These are phyloP conservation scores for Linum usitatissimum DNA, from an alignment of 345 rosid genomes.

Conservation along the genomic window DNA sequence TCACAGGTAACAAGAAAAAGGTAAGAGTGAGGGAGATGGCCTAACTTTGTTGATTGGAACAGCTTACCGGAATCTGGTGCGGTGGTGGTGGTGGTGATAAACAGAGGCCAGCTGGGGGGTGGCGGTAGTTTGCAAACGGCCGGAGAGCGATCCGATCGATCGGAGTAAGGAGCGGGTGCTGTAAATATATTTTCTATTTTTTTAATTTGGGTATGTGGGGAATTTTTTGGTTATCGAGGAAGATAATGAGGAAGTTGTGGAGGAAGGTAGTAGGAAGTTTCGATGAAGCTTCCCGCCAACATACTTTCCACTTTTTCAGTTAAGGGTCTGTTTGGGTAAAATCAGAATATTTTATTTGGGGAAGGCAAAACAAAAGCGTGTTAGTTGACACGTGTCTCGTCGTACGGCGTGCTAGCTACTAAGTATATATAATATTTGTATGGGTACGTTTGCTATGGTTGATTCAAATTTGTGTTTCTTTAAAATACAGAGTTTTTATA, in stretches of 20 bases:
- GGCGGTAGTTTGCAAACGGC: not conserved
- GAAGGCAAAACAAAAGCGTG: not conserved
- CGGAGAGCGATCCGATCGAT: not conserved
- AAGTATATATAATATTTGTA: too few species aligned
- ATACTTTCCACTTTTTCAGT: not conserved
- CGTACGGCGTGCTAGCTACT: not conserved
- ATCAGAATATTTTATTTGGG: not conserved
- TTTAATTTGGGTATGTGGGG: not conserved
- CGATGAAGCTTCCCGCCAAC: not conserved
- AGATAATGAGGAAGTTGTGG: not conserved
- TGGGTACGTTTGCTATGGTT: too few species aligned
- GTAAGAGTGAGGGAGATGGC: too few species aligned
- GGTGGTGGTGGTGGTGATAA: not conserved
- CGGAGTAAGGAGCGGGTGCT: not conserved
- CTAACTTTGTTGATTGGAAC: too few species aligned
- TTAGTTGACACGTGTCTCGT: not conserved
- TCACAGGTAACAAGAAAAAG: not conserved
- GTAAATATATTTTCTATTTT: not conserved
- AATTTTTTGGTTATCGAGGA: not conserved
- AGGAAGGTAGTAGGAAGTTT: not conserved
- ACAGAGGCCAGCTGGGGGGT: not conserved
- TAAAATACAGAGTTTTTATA: too few species aligned
- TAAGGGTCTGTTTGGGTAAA: not conserved
- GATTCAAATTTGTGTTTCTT: too few species aligned
- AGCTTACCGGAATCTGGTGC: too few species aligned